Percentiles rank a stretch among this genome's conserved stretches.
These are phyloP conservation scores for Ocimum tenuiflorum DNA, from an alignment of 257 asterid species.

Conservation along the genomic window DNA sequence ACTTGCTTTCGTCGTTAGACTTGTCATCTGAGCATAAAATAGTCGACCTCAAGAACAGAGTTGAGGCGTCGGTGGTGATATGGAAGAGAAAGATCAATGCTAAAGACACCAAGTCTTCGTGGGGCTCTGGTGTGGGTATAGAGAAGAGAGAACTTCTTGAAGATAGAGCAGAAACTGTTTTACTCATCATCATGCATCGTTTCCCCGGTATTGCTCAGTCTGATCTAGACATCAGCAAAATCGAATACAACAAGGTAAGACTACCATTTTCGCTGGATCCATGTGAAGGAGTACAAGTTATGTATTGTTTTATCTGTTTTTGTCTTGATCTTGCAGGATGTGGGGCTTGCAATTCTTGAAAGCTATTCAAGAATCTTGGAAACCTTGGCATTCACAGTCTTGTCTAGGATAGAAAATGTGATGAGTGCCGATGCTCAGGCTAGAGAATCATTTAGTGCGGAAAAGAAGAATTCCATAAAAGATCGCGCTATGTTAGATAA, in stretches of 20 bases:
- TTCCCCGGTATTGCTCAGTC: slow-evolving; percentile 55
- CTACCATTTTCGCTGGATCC: background rate
- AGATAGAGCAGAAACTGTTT: slow-evolving; percentile 54
- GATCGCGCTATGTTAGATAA: slow-evolving; percentile 16
- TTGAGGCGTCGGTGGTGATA: slow-evolving; percentile 67
- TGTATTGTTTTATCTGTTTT: background rate
- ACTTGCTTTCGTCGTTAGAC: slow-evolving; percentile 39
- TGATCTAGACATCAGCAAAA: slow-evolving; percentile 48
- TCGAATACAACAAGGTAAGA: slow-evolving; percentile 44
- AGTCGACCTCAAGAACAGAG: slow-evolving; percentile 54
- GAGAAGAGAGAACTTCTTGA: slow-evolving; percentile 59
- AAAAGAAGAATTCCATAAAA: slow-evolving; percentile 27
- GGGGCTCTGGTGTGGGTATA: slow-evolving; percentile 54
- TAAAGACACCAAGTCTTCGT: slow-evolving; percentile 58
- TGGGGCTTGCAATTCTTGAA: slow-evolving; percentile 81
- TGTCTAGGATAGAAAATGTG: slow-evolving; percentile 78
- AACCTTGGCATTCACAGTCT: slow-evolving; percentile 66
- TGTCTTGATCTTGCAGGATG: slow-evolving; percentile 44
- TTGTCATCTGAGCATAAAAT: slow-evolving; percentile 58
- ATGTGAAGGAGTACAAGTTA: background rate
- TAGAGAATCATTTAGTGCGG: slow-evolving; percentile 30
- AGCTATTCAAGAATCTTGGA: slow-evolving; percentile 91
- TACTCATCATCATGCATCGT: slow-evolving; percentile 46
- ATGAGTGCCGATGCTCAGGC: slow-evolving; percentile 57
- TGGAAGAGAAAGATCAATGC: slow-evolving; percentile 61